These are phyloP conservation scores for Cupressus sempervirens DNA, from an alignment of 75 land plant genomes.

Conservation along the genomic window DNA sequence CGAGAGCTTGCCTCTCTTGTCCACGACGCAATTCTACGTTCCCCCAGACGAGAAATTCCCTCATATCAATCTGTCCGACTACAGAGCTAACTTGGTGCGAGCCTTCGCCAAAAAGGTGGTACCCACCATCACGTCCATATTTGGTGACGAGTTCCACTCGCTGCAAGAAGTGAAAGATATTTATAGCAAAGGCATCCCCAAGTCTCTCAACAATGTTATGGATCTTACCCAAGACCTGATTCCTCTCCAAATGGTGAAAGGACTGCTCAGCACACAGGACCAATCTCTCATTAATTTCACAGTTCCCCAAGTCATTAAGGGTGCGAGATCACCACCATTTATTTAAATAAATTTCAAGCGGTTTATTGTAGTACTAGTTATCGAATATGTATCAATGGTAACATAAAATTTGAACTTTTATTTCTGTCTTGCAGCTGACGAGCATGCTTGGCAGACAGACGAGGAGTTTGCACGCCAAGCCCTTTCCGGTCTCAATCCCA, in stretches of 20 bases:
- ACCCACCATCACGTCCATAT: conserved; percentile 21
- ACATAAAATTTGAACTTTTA: background rate
- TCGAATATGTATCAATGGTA: background rate
- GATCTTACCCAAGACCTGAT: background rate
- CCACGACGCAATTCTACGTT: conserved; percentile 5
- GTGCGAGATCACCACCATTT: background rate
- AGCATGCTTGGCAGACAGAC: conserved; percentile 69
- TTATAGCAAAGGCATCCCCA: conserved; percentile 11
- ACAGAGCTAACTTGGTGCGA: conserved; percentile 20
- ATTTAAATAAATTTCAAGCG: background rate
- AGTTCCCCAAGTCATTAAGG: conserved; percentile 9
- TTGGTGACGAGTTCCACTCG: conserved; percentile 24
- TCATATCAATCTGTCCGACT: conserved; percentile 31
- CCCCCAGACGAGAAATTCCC: conserved; percentile 54
- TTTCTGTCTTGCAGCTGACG: conserved; percentile 46
- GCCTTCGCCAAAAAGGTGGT: conserved; percentile 26
- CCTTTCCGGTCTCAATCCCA: conserved; percentile 69
- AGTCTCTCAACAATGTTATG: background rate
- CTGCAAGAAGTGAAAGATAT: conserved; percentile 25
- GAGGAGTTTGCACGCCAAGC: conserved; percentile 83
- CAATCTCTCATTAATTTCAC: conserved; percentile 2
- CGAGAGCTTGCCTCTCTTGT: background rate
- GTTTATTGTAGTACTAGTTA: too few relatives aligned
- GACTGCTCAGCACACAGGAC: conserved; percentile 2
- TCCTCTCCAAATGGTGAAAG: conserved; percentile 4